phyloP scores from a whole-genome alignment of 495 filamentous ascomycete species.

The Trichoderma orchidacearum region DNA sequence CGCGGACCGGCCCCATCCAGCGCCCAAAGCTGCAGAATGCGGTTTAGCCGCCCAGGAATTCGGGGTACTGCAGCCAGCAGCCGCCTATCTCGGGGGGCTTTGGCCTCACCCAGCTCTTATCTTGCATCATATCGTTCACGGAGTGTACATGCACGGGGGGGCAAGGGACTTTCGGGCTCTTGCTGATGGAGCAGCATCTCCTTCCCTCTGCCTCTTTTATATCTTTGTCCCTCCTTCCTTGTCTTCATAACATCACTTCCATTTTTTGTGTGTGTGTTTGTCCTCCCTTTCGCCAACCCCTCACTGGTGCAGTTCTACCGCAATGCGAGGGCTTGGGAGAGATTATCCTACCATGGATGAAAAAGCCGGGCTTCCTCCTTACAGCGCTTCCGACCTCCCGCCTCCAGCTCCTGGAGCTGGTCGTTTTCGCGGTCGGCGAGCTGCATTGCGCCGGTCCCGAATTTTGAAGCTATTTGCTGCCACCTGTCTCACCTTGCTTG shows the following conservation, averaged over 20 bases:
- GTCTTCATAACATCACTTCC: not conserved
- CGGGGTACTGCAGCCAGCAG: not conserved
- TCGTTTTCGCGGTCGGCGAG: conserved; percentile 3
- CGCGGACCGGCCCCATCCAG: not conserved
- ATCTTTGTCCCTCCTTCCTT: not conserved
- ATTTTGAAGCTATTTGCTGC: conserved; percentile 18
- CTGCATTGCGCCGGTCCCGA: conserved; percentile 18
- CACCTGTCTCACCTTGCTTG: conserved; percentile 27
- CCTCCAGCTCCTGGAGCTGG: conserved; percentile 7
- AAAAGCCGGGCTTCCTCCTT: conserved; percentile 16
- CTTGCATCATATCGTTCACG: too few species aligned
- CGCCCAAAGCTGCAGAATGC: not conserved
- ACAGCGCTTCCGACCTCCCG: conserved; percentile 11
- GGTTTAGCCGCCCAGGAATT: too few species aligned
- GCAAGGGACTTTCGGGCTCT: too few species aligned
- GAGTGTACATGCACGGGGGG: too few species aligned
- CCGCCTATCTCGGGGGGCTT: not conserved
- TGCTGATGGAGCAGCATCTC: not conserved
- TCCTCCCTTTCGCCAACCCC: too few species aligned
- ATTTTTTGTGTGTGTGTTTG: not conserved
- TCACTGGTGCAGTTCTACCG: too few species aligned
- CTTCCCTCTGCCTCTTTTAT: not conserved
- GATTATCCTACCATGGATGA: not conserved
- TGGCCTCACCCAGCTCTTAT: not conserved
- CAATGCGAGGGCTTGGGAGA: not conserved